Evolutionary conservation across 805 yeast genomes (phyloP).

Genomic region (Candida insectorum): DNA sequence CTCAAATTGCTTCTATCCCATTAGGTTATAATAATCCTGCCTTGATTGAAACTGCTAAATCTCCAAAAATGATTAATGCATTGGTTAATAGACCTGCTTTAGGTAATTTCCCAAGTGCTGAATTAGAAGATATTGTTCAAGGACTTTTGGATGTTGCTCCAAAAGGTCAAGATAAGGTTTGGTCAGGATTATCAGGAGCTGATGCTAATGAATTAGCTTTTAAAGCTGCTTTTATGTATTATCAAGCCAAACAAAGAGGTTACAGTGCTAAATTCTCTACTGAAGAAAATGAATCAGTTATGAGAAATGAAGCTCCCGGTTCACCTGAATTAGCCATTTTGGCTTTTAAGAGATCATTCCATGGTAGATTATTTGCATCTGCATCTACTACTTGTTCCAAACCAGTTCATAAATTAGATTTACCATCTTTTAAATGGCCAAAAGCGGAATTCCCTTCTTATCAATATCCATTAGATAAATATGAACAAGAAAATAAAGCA

Average conservation of each 20-base stretch:
- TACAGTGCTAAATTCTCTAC: conserved; percentile 53
- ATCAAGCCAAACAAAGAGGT: conserved; percentile 68
- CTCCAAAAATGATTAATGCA: conserved; percentile 69
- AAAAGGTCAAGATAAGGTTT: conserved; percentile 67
- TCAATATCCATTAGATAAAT: conserved; percentile 75
- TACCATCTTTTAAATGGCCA: conserved; percentile 97
- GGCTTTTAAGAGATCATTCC: conserved; percentile 88
- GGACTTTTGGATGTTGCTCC: conserved; percentile 66
- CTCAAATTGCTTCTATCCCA: conserved; percentile 83
- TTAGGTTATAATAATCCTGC: conserved; percentile 85
- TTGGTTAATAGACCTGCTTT: conserved; percentile 81
- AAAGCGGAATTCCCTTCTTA: conserved; percentile 88
- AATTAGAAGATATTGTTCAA: conserved; percentile 55
- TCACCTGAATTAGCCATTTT: conserved; percentile 82
- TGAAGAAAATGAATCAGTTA: conserved; percentile 69
- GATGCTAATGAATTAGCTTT: conserved; percentile 88
- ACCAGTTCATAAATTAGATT: conserved; percentile 88
- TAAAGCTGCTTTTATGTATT: conserved; percentile 84
- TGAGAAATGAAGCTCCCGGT: conserved; percentile 85
- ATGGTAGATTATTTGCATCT: conserved; percentile 91
- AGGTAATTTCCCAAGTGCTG: conserved; percentile 75
- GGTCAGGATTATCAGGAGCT: conserved; percentile 82
- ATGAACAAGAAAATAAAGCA: conserved; percentile 57
- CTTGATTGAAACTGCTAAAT: conserved; percentile 61
- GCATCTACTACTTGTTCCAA: conserved; percentile 90